phyloP scores from a whole-genome alignment of 345 rosid genomes.

The Draba incana region DNA sequence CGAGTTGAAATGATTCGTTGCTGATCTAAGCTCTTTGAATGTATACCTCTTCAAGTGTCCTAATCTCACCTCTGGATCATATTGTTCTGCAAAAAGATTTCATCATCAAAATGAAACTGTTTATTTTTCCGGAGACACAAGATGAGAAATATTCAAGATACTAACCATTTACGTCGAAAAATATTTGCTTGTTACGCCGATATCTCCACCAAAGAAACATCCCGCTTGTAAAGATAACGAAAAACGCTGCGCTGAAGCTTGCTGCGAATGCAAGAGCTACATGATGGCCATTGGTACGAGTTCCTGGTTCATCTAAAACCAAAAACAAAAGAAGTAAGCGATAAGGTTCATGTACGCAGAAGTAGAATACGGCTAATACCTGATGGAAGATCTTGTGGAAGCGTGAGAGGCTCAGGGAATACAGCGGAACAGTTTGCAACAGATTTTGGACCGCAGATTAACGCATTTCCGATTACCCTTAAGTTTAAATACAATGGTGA shows the following conservation, averaged over 20 bases:
- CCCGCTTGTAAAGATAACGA: slow-evolving; percentile 53
- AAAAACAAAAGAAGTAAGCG: slow-evolving; percentile 24
- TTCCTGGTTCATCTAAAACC: slow-evolving; percentile 56
- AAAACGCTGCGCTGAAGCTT: slow-evolving; percentile 85
- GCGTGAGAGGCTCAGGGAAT: slow-evolving; percentile 91
- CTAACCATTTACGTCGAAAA: slow-evolving; percentile 97
- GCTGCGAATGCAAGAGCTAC: slow-evolving; percentile 82
- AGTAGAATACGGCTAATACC: slow-evolving; percentile 40
- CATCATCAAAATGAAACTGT: neutral
- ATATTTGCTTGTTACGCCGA: slow-evolving; percentile 85
- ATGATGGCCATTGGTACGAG: slow-evolving; percentile 59
- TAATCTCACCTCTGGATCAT: slow-evolving; percentile 83
- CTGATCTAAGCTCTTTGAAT: slow-evolving; percentile 88
- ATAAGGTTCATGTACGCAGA: neutral
- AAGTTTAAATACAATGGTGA: slow-evolving; percentile 26
- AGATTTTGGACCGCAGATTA: slow-evolving; percentile 78
- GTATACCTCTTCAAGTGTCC: slow-evolving; percentile 88
- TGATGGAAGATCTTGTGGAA: slow-evolving; percentile 73
- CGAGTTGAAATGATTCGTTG: slow-evolving; percentile 84
- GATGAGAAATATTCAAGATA: slow-evolving; percentile 7
- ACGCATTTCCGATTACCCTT: slow-evolving; percentile 84
- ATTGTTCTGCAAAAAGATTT: slow-evolving; percentile 66
- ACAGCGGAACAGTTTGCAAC: slow-evolving; percentile 77
- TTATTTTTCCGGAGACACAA: neutral
- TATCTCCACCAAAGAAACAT: slow-evolving; percentile 91